Conservation (phyloP, 768 basidiomycete genomes). For the Leccinum longicurvipes region DNA sequence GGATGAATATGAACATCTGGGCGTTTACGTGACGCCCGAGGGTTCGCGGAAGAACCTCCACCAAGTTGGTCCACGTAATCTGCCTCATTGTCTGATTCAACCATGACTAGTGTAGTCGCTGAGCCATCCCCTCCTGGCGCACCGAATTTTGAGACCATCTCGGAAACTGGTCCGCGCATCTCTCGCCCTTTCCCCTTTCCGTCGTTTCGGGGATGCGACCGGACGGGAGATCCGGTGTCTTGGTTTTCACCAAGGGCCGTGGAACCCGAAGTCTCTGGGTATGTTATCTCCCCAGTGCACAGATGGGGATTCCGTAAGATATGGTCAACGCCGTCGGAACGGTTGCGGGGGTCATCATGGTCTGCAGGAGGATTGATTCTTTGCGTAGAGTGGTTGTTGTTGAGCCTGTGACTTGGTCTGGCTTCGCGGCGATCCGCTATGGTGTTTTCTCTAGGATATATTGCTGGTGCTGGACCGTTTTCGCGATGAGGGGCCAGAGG, state of each 20-base stretch:
- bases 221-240: not conserved
- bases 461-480: not conserved
- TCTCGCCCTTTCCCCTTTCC: conserved; percentile 9
- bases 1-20: conserved; percentile 16
- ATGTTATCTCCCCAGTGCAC: too few species aligned
- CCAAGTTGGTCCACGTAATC: conserved; percentile 9
- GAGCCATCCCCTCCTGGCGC: conserved; percentile 1
- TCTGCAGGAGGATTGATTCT: not conserved
- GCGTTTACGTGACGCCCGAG: conserved; percentile 20
- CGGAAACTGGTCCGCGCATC: not conserved
- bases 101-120: not conserved
- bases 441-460: conserved; percentile 2
- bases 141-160: not conserved
- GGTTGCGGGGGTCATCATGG: not conserved
- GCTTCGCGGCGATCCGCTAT: conserved; percentile 4
- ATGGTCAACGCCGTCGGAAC: not conserved
- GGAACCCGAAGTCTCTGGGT: not conserved
- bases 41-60: conserved; percentile 16
- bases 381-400: conserved; percentile 3
- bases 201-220: not conserved
- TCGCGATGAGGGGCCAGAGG: conserved; percentile 7
- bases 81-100: not conserved
- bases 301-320: not conserved
- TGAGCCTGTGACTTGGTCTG: not conserved
- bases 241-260: not conserved